phyloP scores from a whole-genome alignment of 768 basidiomycete species.

The Calocera cornea region DNA sequence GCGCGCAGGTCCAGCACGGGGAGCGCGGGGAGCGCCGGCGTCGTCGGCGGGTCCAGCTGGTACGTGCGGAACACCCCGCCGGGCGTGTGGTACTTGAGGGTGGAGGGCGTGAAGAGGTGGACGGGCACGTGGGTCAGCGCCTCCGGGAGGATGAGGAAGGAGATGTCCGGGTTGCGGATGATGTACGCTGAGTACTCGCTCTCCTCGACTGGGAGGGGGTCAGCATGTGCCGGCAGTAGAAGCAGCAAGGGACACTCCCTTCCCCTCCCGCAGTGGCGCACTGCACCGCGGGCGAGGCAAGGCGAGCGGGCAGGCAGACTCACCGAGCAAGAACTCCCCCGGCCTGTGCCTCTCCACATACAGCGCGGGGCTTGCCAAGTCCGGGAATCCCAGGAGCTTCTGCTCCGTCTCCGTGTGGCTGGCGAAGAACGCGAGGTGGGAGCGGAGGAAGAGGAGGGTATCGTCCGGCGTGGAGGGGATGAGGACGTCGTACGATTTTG shows the following conservation, averaged over 20 bases:
- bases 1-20: background rate
- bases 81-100: background rate
- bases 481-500: background rate
- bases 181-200: conserved; percentile 5
- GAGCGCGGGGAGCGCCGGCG: background rate
- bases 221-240: background rate
- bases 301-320: no score
- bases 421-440: background rate
- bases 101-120: background rate
- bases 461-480: background rate
- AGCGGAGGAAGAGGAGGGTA: conserved; percentile 2
- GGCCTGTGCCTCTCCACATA: background rate
- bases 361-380: background rate
- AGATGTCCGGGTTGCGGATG: conserved; percentile 2
- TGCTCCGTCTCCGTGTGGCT: background rate
- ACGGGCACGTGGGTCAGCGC: background rate
- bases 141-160: conserved; percentile 4
- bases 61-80: background rate
- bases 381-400: background rate
- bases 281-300: no score
- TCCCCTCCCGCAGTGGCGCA: no score
- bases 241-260: no score
- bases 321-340: background rate
- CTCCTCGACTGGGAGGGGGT: background rate
- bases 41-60: background rate